A percentile compares a stretch with the other conserved stretches of the same genome.
Conservation (phyloP, 2,329 filamentous ascomycete species). For the Ophiostoma novo-ulmi region DNA sequence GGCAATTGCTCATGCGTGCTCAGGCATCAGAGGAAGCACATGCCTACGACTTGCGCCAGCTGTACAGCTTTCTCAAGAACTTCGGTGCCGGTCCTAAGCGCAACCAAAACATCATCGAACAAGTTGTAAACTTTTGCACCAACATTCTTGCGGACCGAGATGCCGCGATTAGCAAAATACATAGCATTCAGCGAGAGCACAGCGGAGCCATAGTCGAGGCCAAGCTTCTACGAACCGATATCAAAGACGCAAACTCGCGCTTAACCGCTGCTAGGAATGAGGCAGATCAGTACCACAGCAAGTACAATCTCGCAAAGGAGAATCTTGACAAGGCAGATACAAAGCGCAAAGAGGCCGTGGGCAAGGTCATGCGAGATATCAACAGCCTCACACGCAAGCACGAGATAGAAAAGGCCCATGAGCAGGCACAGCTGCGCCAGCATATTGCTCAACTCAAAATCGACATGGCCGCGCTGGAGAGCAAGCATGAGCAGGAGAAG, state of each 20-base stretch:
- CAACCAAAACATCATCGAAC: neutral
- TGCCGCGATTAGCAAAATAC: neutral
- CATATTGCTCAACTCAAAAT: neutral
- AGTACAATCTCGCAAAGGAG: neutral
- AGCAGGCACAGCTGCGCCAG: neutral
- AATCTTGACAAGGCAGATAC: neutral
- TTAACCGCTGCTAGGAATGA: neutral
- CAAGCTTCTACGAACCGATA: neutral
- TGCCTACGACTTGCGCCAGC: neutral
- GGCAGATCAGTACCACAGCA: neutral
- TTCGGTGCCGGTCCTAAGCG: neutral
- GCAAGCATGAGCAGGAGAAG: neutral
- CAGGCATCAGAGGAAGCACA: neutral
- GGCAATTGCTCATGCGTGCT: neutral
- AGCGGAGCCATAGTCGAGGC: neutral
- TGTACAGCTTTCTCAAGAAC: neutral
- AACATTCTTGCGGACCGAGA: neutral
- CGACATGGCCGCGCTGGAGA: neutral
- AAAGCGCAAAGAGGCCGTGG: conserved; percentile 1
- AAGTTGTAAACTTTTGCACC: neutral
- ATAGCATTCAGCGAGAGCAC: neutral
- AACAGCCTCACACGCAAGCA: neutral
- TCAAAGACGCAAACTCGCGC: neutral
- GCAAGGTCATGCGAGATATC: neutral
- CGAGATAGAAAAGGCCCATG: neutral